Evolutionary conservation across 345 rosid species (phyloP).

Genomic region (Ceriops zippeliana): DNA sequence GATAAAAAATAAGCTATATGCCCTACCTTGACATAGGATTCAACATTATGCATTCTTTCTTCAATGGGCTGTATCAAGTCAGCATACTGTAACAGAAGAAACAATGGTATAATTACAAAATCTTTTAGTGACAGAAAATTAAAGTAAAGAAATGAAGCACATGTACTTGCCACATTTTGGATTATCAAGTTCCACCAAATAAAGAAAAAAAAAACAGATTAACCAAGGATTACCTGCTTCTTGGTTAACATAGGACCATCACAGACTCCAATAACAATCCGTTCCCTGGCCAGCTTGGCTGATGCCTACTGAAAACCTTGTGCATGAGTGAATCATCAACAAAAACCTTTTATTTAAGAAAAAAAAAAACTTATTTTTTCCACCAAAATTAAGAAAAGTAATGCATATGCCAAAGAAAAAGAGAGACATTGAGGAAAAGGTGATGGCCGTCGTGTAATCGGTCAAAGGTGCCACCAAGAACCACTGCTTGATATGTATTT

Average conservation of each 20-base stretch:
- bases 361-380: too few species aligned
- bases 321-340: neutral
- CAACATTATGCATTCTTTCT: conserved; percentile 67
- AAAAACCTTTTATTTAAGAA: neutral
- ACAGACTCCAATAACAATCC: conserved; percentile 79
- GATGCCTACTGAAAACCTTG: conserved; percentile 43
- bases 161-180: neutral
- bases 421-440: conserved; percentile 68
- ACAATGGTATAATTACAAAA: neutral
- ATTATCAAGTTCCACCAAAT: neutral
- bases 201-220: neutral
- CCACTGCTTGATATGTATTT: conserved; percentile 60
- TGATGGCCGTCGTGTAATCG: conserved; percentile 89
- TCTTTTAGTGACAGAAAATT: too few species aligned
- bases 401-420: neutral
- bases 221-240: conserved; percentile 48
- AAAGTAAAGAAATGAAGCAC: too few species aligned
- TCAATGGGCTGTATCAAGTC: conserved; percentile 70
- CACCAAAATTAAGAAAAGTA: neutral
- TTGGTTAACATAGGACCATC: conserved; percentile 83
- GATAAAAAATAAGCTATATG: too few species aligned
- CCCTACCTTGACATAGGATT: conserved; percentile 59
- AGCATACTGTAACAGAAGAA: conserved; percentile 42
- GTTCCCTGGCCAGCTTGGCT: conserved; percentile 56
- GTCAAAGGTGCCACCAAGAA: conserved; percentile 94